These are phyloP conservation scores for Solanum piurae DNA, from an alignment of 257 asterid species.

Conservation along the genomic window DNA sequence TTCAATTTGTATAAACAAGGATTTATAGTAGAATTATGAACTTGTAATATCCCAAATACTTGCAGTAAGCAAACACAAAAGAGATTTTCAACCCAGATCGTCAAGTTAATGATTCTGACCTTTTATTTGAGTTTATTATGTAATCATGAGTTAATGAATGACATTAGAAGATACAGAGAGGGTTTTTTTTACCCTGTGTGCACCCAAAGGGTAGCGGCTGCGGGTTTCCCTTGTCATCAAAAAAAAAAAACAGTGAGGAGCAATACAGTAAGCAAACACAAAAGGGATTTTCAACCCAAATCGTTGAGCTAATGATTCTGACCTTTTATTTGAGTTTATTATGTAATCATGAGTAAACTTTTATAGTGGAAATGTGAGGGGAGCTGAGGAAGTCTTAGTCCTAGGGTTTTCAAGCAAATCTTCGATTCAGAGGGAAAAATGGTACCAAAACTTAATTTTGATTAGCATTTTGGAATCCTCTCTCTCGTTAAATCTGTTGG, in stretches of 20 bases:
- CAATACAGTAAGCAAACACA: background rate
- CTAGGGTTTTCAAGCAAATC: background rate
- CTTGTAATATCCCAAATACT: background rate
- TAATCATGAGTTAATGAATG: background rate
- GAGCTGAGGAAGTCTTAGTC: background rate
- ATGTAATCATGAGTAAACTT: background rate
- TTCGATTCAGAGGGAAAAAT: background rate
- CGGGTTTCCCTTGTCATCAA: no score
- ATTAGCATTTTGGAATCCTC: background rate
- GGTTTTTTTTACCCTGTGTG: no score
- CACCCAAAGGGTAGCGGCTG: no score
- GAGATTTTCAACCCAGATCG: background rate
- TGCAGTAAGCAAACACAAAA: background rate
- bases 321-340: background rate
- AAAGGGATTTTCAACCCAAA: background rate
- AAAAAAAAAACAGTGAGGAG: background rate
- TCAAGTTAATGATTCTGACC: background rate
- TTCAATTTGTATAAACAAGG: background rate
- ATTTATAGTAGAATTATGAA: background rate
- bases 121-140: background rate
- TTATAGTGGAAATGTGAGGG: background rate
- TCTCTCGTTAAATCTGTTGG: background rate
- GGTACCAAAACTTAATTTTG: background rate
- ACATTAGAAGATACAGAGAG: background rate
- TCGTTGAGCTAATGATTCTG: background rate